Evolutionary conservation across 2,329 filamentous ascomycete species (phyloP).

Genomic region (Paradendryphiella salina): DNA sequence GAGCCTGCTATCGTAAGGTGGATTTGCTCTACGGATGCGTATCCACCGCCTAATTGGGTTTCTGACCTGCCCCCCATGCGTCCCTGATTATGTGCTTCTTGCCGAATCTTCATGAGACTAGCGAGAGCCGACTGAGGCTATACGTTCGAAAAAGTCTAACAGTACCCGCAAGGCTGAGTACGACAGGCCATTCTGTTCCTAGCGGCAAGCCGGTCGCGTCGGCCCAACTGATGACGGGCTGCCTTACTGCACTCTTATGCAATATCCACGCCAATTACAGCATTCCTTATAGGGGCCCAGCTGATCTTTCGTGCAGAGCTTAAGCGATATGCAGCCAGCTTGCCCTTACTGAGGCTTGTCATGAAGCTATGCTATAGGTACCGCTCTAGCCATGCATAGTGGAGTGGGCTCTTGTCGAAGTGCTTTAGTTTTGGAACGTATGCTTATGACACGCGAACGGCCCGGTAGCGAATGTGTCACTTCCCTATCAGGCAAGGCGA

Average conservation of each 20-base stretch:
- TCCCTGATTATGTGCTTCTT: conserved; percentile 4
- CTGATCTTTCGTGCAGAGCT: conserved; percentile 13
- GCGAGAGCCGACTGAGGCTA: conserved; percentile 1
- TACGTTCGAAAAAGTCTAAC: conserved; percentile 7
- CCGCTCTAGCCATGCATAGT: conserved; percentile 15
- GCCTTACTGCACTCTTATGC: conserved; percentile 16
- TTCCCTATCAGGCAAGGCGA: conserved; percentile 4
- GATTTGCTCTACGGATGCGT: neutral
- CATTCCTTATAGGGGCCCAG: conserved; percentile 2
- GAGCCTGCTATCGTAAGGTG: conserved; percentile 5
- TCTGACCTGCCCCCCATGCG: conserved; percentile 13
- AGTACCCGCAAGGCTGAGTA: conserved; percentile 12
- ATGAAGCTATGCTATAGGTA: conserved; percentile 11
- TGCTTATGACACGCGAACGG: conserved; percentile 14
- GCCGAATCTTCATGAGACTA: conserved; percentile 3
- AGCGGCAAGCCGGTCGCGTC: conserved; percentile 10
- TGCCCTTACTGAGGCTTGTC: conserved; percentile 13
- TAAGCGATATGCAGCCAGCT: conserved; percentile 13
- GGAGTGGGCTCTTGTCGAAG: conserved; percentile 9
- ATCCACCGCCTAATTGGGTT: neutral
- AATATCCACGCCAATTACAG: conserved; percentile 12
- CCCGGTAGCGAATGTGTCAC: conserved; percentile 9
- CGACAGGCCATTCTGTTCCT: neutral
- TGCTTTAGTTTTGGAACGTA: conserved; percentile 10
- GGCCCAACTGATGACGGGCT: conserved; percentile 5